Conservation (phyloP, 495 filamentous ascomycete genomes). For the Neurospora africana region DNA sequence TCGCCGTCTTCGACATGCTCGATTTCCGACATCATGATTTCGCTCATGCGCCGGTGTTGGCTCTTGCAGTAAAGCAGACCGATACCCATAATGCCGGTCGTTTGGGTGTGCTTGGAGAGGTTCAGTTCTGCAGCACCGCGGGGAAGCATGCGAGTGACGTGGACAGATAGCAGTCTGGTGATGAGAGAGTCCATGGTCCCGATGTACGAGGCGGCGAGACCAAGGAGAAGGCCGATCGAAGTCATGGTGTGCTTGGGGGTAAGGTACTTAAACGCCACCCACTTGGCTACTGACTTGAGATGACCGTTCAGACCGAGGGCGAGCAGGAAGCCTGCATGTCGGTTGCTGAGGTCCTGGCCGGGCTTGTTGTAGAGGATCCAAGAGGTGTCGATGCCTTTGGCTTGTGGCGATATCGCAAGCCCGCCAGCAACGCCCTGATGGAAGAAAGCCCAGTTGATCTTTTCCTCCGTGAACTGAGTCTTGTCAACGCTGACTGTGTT, state of each 20-base stretch:
- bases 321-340: slow-evolving; percentile 87
- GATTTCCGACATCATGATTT: slow-evolving; percentile 96
- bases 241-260: slow-evolving; percentile 99
- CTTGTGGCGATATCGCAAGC: slow-evolving; percentile 77
- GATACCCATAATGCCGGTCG: slow-evolving; percentile 94
- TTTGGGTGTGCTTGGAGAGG: slow-evolving; percentile 86
- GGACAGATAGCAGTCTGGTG: slow-evolving; percentile 91
- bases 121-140: slow-evolving; percentile 88
- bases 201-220: slow-evolving; percentile 83
- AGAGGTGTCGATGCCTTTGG: slow-evolving; percentile 90
- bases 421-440: slow-evolving; percentile 88
- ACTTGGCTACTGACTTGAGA: slow-evolving; percentile 84
- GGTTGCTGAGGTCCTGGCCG: slow-evolving; percentile 69
- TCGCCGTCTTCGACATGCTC: slow-evolving; percentile 66
- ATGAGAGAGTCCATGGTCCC: slow-evolving; percentile 95
- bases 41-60: slow-evolving; percentile 95
- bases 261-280: slow-evolving; percentile 97
- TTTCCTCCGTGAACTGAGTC: slow-evolving; percentile 77
- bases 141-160: slow-evolving; percentile 89
- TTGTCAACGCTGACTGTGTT: slow-evolving; percentile 83
- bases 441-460: slow-evolving; percentile 96
- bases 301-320: slow-evolving; percentile 94
- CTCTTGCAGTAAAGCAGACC: slow-evolving; percentile 90
- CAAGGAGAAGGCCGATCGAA: slow-evolving; percentile 86
- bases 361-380: slow-evolving; percentile 99